Percentiles rank a stretch among this genome's conserved stretches.
Evolutionary conservation across 495 filamentous ascomycete species (phyloP).

Genomic region (Daldinia caldariorum): DNA sequence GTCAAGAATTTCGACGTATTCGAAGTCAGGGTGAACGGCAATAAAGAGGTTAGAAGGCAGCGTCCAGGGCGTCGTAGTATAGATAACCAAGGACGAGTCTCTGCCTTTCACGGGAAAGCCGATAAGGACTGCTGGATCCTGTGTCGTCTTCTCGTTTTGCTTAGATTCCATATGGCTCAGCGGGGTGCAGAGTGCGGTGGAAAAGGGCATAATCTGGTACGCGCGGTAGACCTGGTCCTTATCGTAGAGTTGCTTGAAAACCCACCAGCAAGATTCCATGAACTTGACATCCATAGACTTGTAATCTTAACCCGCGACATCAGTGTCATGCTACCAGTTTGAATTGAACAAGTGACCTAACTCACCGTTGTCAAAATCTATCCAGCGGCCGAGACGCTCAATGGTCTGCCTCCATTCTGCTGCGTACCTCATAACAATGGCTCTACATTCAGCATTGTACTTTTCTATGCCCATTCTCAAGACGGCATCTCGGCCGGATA

Average conservation of each 20-base stretch:
- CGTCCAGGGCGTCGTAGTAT: slow-evolving; percentile 95
- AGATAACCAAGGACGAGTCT: slow-evolving; percentile 38
- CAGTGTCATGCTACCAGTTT: background rate
- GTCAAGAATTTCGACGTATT: slow-evolving; percentile 93
- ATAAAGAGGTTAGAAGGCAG: slow-evolving; percentile 85
- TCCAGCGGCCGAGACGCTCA: slow-evolving; percentile 92
- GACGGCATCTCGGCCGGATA: slow-evolving; percentile 89
- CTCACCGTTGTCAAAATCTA: slow-evolving; percentile 88
- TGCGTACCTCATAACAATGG: slow-evolving; percentile 94
- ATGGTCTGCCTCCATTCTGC: slow-evolving; percentile 91
- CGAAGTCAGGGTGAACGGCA: slow-evolving; percentile 86
- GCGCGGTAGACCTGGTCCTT: slow-evolving; percentile 84
- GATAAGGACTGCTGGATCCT: slow-evolving; percentile 40
- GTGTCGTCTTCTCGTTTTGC: slow-evolving; percentile 65
- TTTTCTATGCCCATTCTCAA: slow-evolving; percentile 85
- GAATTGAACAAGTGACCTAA: background rate
- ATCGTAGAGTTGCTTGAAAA: slow-evolving; percentile 84
- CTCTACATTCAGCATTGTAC: slow-evolving; percentile 92
- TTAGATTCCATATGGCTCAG: slow-evolving; percentile 87
- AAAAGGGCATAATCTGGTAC: slow-evolving; percentile 88
- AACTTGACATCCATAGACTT: slow-evolving; percentile 85
- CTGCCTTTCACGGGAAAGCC: slow-evolving; percentile 39
- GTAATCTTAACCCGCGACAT: slow-evolving; percentile 23
- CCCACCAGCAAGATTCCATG: slow-evolving; percentile 94
- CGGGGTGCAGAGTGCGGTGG: slow-evolving; percentile 82